Percentiles rank a stretch among this genome's conserved stretches.
phyloP scores from a whole-genome alignment of 2,329 filamentous ascomycete genomes.

The Huntiella omanensis region DNA sequence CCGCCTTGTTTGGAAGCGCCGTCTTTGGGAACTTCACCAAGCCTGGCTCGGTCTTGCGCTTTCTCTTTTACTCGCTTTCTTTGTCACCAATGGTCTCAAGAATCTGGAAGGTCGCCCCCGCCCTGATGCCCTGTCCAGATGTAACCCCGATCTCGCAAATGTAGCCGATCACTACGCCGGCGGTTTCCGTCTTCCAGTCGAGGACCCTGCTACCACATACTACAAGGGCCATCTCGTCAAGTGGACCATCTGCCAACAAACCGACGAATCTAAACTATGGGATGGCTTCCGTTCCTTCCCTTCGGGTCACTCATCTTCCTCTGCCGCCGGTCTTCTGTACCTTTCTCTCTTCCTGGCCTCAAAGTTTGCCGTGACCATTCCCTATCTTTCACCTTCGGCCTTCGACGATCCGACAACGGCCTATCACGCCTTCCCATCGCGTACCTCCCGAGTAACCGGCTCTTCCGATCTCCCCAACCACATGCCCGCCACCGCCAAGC shows the following conservation, averaged over 20 bases:
- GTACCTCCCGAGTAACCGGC: slow-evolving; percentile 22
- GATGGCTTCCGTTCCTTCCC: slow-evolving; percentile 72
- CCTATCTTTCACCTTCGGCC: slow-evolving; percentile 39
- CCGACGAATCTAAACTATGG: slow-evolving; percentile 39
- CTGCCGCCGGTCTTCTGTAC: slow-evolving; percentile 67
- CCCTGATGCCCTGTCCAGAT: slow-evolving; percentile 67
- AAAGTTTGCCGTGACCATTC: slow-evolving; percentile 59
- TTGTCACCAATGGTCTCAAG: slow-evolving; percentile 76
- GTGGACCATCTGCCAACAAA: slow-evolving; percentile 56
- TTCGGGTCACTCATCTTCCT: slow-evolving; percentile 38
- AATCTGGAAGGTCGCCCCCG: slow-evolving; percentile 51
- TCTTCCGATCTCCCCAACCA: neutral
- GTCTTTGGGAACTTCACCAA: slow-evolving; percentile 78
- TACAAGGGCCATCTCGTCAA: slow-evolving; percentile 36
- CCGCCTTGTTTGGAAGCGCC: slow-evolving; percentile 54
- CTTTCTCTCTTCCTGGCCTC: slow-evolving; percentile 72
- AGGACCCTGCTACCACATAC: slow-evolving; percentile 21
- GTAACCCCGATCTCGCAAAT: slow-evolving; percentile 52
- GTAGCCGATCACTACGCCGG: slow-evolving; percentile 43
- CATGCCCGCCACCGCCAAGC: neutral
- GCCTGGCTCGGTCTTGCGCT: slow-evolving; percentile 70
- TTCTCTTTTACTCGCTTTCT: slow-evolving; percentile 51
- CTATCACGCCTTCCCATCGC: slow-evolving; percentile 58
- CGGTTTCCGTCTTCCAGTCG: slow-evolving; percentile 36
- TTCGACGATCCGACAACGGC: slow-evolving; percentile 19